A percentile compares a stretch with the other conserved stretches of the same genome.
Evolutionary conservation across 2,329 filamentous ascomycete species (phyloP).

Genomic region (Paecilomyces dactylethromorphus): DNA sequence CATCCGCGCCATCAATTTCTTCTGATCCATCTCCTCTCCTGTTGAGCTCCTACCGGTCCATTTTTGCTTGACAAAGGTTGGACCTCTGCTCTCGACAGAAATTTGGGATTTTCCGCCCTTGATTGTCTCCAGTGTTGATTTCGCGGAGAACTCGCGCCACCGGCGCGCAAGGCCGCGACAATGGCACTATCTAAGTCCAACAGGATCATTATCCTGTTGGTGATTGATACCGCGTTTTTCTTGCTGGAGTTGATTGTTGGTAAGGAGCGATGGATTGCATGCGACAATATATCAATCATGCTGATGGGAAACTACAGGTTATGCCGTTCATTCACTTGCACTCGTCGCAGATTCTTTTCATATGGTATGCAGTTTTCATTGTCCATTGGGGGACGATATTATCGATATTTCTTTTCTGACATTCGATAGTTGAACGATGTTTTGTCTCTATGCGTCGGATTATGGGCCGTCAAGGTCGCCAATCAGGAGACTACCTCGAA

Average conservation of each 20-base stretch:
- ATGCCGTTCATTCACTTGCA: slow-evolving; percentile 83
- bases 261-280: slow-evolving; percentile 20
- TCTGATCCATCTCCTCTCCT: slow-evolving; percentile 5
- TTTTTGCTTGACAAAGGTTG: not conserved
- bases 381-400: not conserved
- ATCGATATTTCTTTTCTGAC: not conserved
- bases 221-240: slow-evolving; percentile 85
- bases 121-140: not conserved
- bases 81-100: not conserved
- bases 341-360: slow-evolving; percentile 96
- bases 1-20: not conserved
- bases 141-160: slow-evolving; percentile 12
- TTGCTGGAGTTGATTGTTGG: slow-evolving; percentile 76
- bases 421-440: slow-evolving; percentile 79
- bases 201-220: slow-evolving; percentile 87
- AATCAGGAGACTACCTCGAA: slow-evolving; percentile 74
- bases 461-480: slow-evolving; percentile 91
- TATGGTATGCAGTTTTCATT: slow-evolving; percentile 58
- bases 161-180: slow-evolving; percentile 14
- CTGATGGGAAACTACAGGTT: slow-evolving; percentile 43
- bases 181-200: slow-evolving; percentile 92
- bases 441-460: slow-evolving; percentile 80
- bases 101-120: not conserved
- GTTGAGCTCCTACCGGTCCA: slow-evolving; percentile 8
- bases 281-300: not conserved